These are phyloP conservation scores for Eimeria zaria DNA, from an alignment of 169 alveolate species.

Conservation along the genomic window DNA sequence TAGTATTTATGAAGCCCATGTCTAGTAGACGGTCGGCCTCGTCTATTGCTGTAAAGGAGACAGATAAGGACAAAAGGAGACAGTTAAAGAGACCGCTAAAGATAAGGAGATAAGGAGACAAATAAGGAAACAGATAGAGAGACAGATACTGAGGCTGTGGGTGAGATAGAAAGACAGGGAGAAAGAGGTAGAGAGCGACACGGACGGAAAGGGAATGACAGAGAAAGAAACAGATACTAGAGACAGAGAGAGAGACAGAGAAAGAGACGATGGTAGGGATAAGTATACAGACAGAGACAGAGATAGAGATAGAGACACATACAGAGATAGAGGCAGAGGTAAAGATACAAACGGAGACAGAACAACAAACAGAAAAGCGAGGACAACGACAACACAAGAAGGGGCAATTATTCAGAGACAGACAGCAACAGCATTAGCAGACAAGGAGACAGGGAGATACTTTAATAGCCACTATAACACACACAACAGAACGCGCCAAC, in stretches of 20 bases:
- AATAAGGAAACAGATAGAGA: background rate
- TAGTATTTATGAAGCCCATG: conserved; percentile 95
- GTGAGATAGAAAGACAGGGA: too few relatives aligned
- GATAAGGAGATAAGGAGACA: background rate
- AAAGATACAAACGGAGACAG: background rate
- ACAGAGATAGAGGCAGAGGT: too few relatives aligned
- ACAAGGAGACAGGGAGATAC: too few relatives aligned
- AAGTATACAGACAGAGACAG: background rate
- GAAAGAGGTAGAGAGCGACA: too few relatives aligned
- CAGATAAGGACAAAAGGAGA: conserved; percentile 51
- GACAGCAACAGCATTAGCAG: conserved; percentile 30
- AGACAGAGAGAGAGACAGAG: conserved; percentile 29
- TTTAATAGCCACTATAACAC: too few relatives aligned
- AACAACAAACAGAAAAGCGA: background rate
- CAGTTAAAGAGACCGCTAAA: background rate
- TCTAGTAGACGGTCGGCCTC: conserved; percentile 98
- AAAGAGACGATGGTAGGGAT: background rate
- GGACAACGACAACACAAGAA: too few relatives aligned
- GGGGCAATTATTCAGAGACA: too few relatives aligned
- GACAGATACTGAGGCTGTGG: too few relatives aligned
- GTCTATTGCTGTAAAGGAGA: conserved; percentile 95
- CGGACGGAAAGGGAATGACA: too few relatives aligned
- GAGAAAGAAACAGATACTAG: background rate
- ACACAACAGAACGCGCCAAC: too few relatives aligned
- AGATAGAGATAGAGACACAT: background rate